Evolutionary conservation across 2,329 filamentous ascomycete genomes (phyloP), one percentile per base, ranked within the genome.

Genomic region (Colletotrichum navitas): DNA sequence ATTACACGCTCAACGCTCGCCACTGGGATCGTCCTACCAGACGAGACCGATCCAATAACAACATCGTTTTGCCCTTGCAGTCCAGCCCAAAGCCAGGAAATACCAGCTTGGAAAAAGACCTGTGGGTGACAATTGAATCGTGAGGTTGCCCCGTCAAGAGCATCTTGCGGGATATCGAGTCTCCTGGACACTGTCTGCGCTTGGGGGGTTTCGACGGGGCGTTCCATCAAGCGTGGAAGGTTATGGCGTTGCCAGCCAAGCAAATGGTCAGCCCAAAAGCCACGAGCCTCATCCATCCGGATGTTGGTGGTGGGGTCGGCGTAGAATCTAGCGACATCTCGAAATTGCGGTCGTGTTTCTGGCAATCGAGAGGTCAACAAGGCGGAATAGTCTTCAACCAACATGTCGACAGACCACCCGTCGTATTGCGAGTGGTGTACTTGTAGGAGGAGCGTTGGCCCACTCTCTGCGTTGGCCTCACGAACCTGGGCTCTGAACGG

Each of bases 341-440:
- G 81, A 75, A 93, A 97, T 34, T 90, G 85, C 0, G 89, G 88
- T 36, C 91, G 85, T 1, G 75, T 52, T 0, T 74, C 47, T 1
- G 82, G 73, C 5, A 61, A 18, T 1, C 73, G 64, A 11, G 78
- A 77, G 36, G 63, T 61, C 0, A 92, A 76, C 1, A 92, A 74
- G 0, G 76, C 77, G 5, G 87, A 84, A 5, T 97, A 81, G 78
- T 97, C 94, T 34, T 86, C 82, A 18, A 93, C 76, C 0, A 97
- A 80, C 39, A 95, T 83, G 63, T 97, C 92, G 77, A 94, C 87
- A 0, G 94, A 95, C 95, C 95, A 98, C n/a, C 94, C 95, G 79
- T 98, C 95, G 77, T 97, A 98, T 1, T 97, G 79, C 0, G 93
- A 90, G 80, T 98, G 95, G 78, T 97, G 94, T 0, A 97, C 83